Percentiles rank a stretch among this genome's conserved stretches.
Conservation (phyloP, 2,329 filamentous ascomycete species). For the Colletotrichum truncatum region DNA sequence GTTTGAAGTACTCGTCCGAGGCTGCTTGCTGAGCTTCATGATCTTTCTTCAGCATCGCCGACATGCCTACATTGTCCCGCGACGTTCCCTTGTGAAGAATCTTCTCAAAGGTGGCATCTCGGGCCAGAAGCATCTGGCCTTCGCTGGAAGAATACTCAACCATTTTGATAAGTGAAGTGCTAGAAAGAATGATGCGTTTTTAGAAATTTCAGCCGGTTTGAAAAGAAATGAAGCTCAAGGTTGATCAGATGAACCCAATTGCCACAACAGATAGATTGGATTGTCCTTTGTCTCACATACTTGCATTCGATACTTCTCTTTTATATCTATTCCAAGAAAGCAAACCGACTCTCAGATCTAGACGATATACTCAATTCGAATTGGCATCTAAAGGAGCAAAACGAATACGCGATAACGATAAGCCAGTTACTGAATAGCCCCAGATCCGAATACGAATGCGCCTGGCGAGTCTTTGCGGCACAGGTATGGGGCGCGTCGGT, state of each 20-base stretch:
- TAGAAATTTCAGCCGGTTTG: too few relatives aligned
- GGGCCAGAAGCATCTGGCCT: conserved; percentile 12
- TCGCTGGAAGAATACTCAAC: background rate
- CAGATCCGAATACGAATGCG: conserved; percentile 26
- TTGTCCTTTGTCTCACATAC: too few relatives aligned
- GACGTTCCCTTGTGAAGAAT: conserved; percentile 75
- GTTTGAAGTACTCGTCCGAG: conserved; percentile 94
- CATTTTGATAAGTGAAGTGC: background rate
- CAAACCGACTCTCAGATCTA: rapidly evolving
- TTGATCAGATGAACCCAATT: too few relatives aligned
- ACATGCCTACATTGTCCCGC: conserved; percentile 69
- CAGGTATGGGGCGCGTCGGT: too few relatives aligned
- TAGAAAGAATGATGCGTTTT: too few relatives aligned
- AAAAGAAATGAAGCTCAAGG: background rate
- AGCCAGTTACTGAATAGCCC: background rate
- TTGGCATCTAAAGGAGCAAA: background rate
- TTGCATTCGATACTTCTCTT: too few relatives aligned
- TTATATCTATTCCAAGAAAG: background rate
- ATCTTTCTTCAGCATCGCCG: conserved; percentile 88
- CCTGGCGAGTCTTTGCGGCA: background rate
- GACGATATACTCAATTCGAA: background rate
- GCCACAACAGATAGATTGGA: too few relatives aligned
- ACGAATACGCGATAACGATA: conserved; percentile 22
- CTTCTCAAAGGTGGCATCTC: conserved; percentile 81
- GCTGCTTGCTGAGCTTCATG: conserved; percentile 78